Conservation (phyloP, 768 basidiomycete species). For the Boletus rubroflammeus region DNA sequence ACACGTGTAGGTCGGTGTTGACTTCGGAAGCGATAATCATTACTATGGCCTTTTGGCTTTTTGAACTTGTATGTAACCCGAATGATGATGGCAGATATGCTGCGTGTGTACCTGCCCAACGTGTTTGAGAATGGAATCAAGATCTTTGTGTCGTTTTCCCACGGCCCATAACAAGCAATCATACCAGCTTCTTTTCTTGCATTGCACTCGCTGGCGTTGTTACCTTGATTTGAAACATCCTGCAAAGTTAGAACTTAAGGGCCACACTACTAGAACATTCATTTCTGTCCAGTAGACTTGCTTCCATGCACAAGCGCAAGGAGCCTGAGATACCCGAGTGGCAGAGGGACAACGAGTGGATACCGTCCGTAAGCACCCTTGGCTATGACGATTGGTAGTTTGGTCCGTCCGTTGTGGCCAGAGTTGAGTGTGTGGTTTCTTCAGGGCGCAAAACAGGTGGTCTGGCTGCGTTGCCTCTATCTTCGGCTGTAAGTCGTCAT, state of each 20-base stretch:
- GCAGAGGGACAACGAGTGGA: constrained; percentile 72
- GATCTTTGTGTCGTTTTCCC: constrained; percentile 19
- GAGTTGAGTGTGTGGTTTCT: constrained; percentile 1
- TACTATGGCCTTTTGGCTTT: constrained; percentile 9
- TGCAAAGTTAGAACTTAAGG: not conserved
- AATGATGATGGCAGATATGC: constrained; percentile 9
- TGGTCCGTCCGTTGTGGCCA: not conserved
- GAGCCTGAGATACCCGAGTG: constrained; percentile 67
- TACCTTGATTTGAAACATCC: constrained; percentile 5
- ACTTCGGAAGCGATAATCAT: constrained; percentile 24
- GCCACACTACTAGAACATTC: not conserved
- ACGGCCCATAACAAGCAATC: not conserved
- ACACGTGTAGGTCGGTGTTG: constrained; percentile 15
- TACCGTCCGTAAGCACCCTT: constrained; percentile 56
- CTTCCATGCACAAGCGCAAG: constrained; percentile 18
- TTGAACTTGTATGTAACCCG: constrained; percentile 15
- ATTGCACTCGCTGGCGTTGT: not conserved
- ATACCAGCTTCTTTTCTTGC: not conserved
- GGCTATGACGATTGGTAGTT: not conserved
- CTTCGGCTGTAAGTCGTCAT: constrained; percentile 55
- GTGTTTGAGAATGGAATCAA: constrained; percentile 25
- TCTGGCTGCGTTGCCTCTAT: constrained; percentile 58
- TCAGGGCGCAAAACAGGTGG: constrained; percentile 60
- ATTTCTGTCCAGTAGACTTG: not conserved
- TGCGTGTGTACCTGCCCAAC: constrained; percentile 19